Evolutionary conservation across 2,329 filamentous ascomycete species (phyloP).

Genomic region (Aspergillus sojae): DNA sequence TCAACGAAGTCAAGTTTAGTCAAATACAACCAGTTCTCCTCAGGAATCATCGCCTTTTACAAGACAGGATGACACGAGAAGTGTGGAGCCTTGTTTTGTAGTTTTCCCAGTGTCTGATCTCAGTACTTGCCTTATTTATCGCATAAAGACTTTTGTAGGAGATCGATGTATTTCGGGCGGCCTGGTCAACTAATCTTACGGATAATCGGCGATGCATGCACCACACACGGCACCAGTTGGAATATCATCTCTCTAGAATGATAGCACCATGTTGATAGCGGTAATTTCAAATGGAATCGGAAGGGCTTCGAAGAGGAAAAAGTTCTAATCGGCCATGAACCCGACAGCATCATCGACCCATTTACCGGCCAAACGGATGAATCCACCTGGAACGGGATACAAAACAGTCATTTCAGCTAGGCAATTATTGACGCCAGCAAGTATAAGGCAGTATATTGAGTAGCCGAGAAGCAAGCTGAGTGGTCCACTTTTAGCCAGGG

Average conservation of each 20-base stretch:
- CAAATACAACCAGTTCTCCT: no score
- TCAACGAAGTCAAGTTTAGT: no score
- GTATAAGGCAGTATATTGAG: slow-evolving; percentile 29
- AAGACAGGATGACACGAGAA: no score
- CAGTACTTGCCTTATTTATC: no score
- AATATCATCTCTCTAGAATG: slow-evolving; percentile 42
- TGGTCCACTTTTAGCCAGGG: slow-evolving; percentile 42
- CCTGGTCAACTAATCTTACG: slow-evolving; percentile 14
- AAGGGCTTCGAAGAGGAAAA: slow-evolving; percentile 48
- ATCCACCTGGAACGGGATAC: slow-evolving; percentile 44
- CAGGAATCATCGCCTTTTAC: no score
- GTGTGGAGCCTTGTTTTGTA: no score
- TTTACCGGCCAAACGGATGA: slow-evolving; percentile 44
- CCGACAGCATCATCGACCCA: slow-evolving; percentile 51
- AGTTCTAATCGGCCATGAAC: slow-evolving; percentile 51
- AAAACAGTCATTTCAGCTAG: slow-evolving; percentile 50
- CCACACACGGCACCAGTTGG: slow-evolving; percentile 37
- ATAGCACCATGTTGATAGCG: slow-evolving; percentile 44
- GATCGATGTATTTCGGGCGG: no score
- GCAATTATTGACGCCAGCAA: slow-evolving; percentile 41
- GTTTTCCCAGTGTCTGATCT: no score
- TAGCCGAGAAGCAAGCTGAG: slow-evolving; percentile 43
- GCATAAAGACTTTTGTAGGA: no score
- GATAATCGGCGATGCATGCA: slow-evolving; percentile 30
- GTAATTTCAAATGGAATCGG: slow-evolving; percentile 46